These are phyloP conservation scores for Zygnema cylindricum DNA, from an alignment of 139 green algal species.

Conservation along the genomic window DNA sequence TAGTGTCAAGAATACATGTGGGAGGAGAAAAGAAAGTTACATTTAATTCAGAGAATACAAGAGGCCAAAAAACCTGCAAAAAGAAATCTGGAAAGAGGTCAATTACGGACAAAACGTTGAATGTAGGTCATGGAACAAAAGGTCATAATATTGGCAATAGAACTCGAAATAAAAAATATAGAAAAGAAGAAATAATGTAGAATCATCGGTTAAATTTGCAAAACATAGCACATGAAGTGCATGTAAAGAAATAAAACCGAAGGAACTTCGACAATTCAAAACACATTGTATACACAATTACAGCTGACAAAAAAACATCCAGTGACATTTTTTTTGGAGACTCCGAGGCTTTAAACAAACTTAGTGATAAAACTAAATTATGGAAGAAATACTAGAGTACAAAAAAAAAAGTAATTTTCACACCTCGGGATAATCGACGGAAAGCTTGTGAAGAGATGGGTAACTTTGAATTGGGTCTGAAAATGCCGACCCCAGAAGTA, in stretches of 20 bases:
- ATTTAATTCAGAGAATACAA: conserved; percentile 43
- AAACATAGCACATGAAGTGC: background rate
- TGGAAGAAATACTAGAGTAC: background rate
- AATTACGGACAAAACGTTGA: no score
- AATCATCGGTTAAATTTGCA: background rate
- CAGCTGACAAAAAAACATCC: no score
- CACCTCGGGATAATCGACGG: conserved; percentile 30
- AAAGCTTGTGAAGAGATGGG: background rate
- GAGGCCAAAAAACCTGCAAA: conserved; percentile 51
- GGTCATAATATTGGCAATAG: background rate
- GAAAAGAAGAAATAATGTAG: background rate
- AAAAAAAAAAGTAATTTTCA: background rate
- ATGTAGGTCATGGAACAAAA: background rate
- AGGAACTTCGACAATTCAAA: no score
- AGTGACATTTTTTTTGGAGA: no score
- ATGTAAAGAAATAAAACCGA: no score
- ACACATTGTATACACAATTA: no score
- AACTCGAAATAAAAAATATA: background rate
- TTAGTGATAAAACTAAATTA: no score
- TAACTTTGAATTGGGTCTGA: background rate
- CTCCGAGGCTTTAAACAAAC: no score
- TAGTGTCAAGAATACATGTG: conserved; percentile 14
- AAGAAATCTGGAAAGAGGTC: conserved; percentile 2
- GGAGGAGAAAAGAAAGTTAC: conserved; percentile 45
- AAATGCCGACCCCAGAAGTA: background rate